Conservation (phyloP, 108 stramenopile species). For the Pseudonitzschia pungens region DNA sequence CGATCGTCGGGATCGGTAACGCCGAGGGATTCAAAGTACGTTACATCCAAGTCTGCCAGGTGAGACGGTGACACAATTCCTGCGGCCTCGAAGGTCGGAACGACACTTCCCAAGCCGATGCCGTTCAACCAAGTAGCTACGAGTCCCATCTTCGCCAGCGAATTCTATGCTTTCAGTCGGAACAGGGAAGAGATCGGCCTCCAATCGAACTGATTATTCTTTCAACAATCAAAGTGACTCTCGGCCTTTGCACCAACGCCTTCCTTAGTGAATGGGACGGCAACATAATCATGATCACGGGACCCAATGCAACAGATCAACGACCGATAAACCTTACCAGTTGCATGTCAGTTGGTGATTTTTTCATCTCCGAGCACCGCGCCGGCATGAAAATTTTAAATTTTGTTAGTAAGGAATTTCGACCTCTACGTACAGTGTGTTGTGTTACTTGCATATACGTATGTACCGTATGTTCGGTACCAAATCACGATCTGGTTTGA, state of each 20-base stretch:
- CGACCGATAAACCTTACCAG: background rate
- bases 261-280: background rate
- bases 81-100: conserved; percentile 73
- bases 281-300: background rate
- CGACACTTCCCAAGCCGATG: conserved; percentile 63
- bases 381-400: background rate
- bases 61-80: conserved; percentile 77
- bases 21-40: conserved; percentile 75
- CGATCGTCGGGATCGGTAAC: conserved; percentile 70
- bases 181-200: background rate
- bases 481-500: no score
- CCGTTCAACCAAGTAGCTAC: conserved; percentile 74
- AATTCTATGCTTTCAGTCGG: background rate
- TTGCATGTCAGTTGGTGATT: background rate
- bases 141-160: conserved; percentile 34
- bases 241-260: no score
- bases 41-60: conserved; percentile 68
- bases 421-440: background rate
- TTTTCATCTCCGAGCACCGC: background rate
- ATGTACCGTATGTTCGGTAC: no score
- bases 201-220: no score
- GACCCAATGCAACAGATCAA: background rate
- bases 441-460: no score
- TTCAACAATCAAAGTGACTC: no score
- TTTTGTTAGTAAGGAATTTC: background rate